Evolutionary conservation across 305 asterid species (phyloP), one percentile per base, ranked within the genome.

Genomic region (Nicotiana rustica): DNA sequence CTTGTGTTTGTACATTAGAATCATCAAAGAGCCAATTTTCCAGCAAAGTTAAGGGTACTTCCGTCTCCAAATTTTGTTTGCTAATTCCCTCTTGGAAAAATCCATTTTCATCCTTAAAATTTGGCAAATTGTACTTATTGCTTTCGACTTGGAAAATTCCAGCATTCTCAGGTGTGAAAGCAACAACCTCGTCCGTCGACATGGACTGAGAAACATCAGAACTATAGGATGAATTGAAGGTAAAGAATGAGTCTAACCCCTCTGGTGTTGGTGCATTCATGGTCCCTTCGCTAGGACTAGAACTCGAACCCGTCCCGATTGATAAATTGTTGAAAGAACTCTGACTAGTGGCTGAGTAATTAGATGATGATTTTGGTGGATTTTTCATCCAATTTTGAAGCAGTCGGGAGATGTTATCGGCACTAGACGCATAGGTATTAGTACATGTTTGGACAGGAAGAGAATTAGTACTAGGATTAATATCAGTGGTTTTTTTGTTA

Each of bases 401-500:
- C 90, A 93, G 80, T 12, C 90, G 91, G 15, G 97, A 91, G 12
- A 94, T 92, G 88, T 94, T 94, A 0, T 92, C 97, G 0, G 95
- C 86, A 80, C 95, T 94, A 0, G 89, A 89, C 10, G 92, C 95
- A 25, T 93, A 93, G 0, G 91, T 41, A 41, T 41, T 41, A 41
- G 49, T 29, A 0, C 89, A 31, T 1, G 89, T 14, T 19, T 4
- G 57, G 1, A 59, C 14, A 12, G 65, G 10, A 18, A 79, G 64
- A 61, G 81, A 17, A 59, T 5, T 52, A 52, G 59, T 6, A 59
- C 21, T 52, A 18, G 60, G 57, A 15, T 10, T 18, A 67, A 19
- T 67, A 12, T 41, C 15, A 7, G 35, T 15, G 19, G 21, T 49
- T 47, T 9, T 21, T 73, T 47, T 88, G 33, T 90, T 87, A 10